Conservation (phyloP, 2,329 filamentous ascomycete genomes). For the Graphilbum ipis-grandicollis region DNA sequence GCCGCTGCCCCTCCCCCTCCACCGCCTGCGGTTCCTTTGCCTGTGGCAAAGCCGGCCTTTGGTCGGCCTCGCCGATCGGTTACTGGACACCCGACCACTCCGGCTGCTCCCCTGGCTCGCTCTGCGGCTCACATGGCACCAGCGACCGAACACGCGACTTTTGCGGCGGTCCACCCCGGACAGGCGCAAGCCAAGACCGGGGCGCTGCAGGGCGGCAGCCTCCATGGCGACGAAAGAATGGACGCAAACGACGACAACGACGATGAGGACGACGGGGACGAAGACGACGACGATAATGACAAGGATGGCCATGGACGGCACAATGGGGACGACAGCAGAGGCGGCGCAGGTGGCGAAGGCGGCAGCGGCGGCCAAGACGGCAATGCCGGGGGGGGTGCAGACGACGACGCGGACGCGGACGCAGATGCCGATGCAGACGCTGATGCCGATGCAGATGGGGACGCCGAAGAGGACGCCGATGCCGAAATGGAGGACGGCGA, state of each 20-base stretch:
- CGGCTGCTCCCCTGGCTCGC: too few species aligned
- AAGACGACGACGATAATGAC: background rate
- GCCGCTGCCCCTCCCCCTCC: too few species aligned
- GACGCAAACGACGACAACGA: background rate
- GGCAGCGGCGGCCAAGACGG: background rate
- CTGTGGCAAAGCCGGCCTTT: too few species aligned
- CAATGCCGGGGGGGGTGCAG: background rate
- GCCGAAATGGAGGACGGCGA: constrained; percentile 42
- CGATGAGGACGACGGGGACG: background rate
- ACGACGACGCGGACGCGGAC: constrained; percentile 1
- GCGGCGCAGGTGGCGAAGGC: background rate
- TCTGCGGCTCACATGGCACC: too few species aligned
- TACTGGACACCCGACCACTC: too few species aligned
- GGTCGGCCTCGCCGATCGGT: too few species aligned
- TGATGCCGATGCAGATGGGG: constrained; percentile 21
- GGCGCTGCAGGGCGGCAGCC: too few species aligned
- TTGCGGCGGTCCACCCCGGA: too few species aligned
- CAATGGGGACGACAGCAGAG: background rate
- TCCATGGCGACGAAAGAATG: background rate
- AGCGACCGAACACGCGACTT: too few species aligned
- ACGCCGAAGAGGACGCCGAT: constrained; percentile 21
- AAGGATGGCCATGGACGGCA: background rate
- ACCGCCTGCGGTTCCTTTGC: too few species aligned
- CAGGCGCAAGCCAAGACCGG: too few species aligned
- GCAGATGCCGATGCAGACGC: constrained; percentile 1